Evolutionary conservation across 345 rosid species (phyloP).

Genomic region (Durio zibethinus): DNA sequence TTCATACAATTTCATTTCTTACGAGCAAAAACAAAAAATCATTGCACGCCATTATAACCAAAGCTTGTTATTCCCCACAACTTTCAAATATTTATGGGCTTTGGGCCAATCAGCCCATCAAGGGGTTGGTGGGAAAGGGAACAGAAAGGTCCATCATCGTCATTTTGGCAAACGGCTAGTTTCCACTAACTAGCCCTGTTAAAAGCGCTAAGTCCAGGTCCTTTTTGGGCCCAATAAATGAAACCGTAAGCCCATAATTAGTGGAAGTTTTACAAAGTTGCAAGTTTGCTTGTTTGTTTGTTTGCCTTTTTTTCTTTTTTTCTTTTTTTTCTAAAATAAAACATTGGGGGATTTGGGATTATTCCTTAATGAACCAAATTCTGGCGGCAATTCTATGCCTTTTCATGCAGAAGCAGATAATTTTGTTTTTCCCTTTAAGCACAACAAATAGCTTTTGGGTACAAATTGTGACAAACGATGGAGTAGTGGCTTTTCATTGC

Average conservation of each 20-base stretch:
- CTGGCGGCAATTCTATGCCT: neutral
- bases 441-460: neutral
- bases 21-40: slow-evolving; percentile 64
- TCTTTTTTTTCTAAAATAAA: no score
- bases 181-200: neutral
- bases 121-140: slow-evolving; percentile 51
- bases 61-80: slow-evolving; percentile 58
- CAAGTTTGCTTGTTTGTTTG: no score
- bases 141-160: slow-evolving; percentile 34
- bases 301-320: no score
- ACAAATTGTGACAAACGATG: neutral
- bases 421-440: neutral
- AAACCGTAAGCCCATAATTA: no score
- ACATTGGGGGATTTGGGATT: no score
- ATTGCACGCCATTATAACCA: slow-evolving; percentile 77
- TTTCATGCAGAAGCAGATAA: neutral
- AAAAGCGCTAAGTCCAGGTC: neutral
- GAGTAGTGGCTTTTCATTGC: neutral
- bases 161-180: neutral
- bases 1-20: slow-evolving; percentile 48
- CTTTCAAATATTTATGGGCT: slow-evolving; percentile 44
- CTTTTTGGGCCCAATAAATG: neutral
- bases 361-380: neutral
- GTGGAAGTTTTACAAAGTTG: no score
- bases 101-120: slow-evolving; percentile 39